These are phyloP conservation scores for Phytophthora citricola DNA, from an alignment of 352 stramenopile species.

Conservation along the genomic window DNA sequence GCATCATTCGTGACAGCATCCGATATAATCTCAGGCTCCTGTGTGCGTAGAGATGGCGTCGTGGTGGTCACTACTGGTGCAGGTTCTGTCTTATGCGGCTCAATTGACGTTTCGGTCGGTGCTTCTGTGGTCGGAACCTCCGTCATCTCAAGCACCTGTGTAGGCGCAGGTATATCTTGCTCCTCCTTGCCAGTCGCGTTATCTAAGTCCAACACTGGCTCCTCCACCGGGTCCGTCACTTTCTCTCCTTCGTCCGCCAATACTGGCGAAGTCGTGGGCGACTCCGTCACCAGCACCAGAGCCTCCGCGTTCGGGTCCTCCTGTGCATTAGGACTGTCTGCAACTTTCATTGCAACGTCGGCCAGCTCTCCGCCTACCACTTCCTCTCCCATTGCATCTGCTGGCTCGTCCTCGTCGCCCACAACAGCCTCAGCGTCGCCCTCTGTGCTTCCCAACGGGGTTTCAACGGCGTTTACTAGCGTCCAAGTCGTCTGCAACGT, in stretches of 20 bases:
- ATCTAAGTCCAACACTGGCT: constrained; percentile 5
- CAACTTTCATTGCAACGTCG: background rate
- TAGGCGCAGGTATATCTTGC: constrained; percentile 9
- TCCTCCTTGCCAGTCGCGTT: constrained; percentile 10
- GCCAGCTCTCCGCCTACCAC: constrained; percentile 11
- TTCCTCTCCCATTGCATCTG: constrained; percentile 14
- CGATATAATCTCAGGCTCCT: constrained; percentile 30
- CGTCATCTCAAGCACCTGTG: background rate
- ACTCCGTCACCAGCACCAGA: constrained; percentile 12
- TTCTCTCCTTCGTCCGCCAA: background rate
- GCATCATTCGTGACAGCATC: constrained; percentile 24
- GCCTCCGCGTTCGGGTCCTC: constrained; percentile 7
- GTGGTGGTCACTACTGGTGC: constrained; percentile 18
- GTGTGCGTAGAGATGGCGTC: constrained; percentile 45
- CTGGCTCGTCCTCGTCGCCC: constrained; percentile 13
- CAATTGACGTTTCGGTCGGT: constrained; percentile 1
- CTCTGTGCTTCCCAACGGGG: constrained; percentile 5
- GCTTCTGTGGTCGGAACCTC: constrained; percentile 1
- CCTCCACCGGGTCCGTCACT: constrained; percentile 3
- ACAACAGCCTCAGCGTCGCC: constrained; percentile 1
- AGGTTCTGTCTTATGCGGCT: constrained; percentile 15
- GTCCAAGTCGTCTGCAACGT: constrained; percentile 10
- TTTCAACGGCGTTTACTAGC: constrained; percentile 5
- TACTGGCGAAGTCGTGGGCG: background rate
- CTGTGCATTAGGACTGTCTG: background rate